Base-by-base conservation (phyloP, 1,284 basidiomycete species). In the Cryptococcus sp. region DNA sequence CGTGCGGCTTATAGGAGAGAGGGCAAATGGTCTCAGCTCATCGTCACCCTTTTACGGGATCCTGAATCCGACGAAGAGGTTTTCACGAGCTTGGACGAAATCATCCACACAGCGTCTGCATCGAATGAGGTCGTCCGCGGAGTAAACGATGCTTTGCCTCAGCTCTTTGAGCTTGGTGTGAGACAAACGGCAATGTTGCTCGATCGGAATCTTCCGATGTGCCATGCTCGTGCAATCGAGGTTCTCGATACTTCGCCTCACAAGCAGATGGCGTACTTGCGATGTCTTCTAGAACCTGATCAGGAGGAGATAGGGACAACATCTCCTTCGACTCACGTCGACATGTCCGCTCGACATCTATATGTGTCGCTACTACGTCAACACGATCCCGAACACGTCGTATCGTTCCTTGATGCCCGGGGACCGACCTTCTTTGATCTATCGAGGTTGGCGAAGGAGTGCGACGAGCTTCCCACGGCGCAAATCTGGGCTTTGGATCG, bases 401-500 rank as follows among this genome's bases (percentile, higher is more conserved):
- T 95, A 20, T 75, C 82, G 5, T 85, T 86, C 52, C 82, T 98
- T 10, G 82, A 86, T 66, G 81, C 81, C 47, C 80, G 88, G 46
- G 84, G 86, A 0, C 47, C 73, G 0, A 81, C 82, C 10, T 81
- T 82, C 57, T 80, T 93, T 54, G 86, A 90, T 57, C 84, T 87
- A 72, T 67, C 81, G 0, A 79, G 84, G 11, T 82, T 89, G 5
- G 78, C 86, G 1, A 78, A 80, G 8, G 83, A 85, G 4, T 93
- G 89, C 68, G 88, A 93, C 74, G 77, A 82, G 6, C 85, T 87
- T 6, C 88, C 85, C 66, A 87, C 92, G 60, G 91, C 88, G 3
- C 86, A 90, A 22, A 80, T 98, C 2, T 98, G 94, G 94, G 83
- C 87, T 1, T 78, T 88, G 50, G 85, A 93, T 69, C 83, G 84